Base-by-base conservation (phyloP, 1,284 basidiomycete species). In the Stygiomarasmius scandens region DNA sequence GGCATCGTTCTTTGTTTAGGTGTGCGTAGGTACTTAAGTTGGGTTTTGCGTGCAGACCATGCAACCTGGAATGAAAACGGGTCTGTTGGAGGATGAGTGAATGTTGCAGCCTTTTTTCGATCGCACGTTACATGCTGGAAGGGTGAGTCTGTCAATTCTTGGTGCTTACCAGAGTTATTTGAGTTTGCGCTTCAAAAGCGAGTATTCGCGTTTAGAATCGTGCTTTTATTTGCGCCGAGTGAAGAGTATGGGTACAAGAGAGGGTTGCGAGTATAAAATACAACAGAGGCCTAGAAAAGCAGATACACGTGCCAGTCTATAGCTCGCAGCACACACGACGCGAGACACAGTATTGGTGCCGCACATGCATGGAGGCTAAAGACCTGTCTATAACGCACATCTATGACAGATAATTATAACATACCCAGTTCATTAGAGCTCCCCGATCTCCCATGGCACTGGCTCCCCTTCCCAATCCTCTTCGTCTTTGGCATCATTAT, bases 391-490 rank as follows among this genome's bases (percentile, higher is more conserved):
- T 16, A 41, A n/a, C 38, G 16, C 38, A 16, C 38, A 19, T 16
- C 4, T 5, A 41, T n/a, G 9, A 19, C 16, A 45, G 14, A 59
- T 43, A 63, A 66, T 52, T 52, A 52, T 32, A 32, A 32, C 29
- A 32, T 12, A 32, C 29, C 29, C 29, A 32, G 6, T 32, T 63
- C 55, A 64, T 73, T 76, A 90, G 67, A 92, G 66, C 67, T 91
- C 89, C 49, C 84, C 89, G 16, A 82, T 78, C 71, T 87, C 87
- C 89, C 89, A 92, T 59, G 89, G 86, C 41, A 90, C 79, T 38
- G 87, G 86, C 69, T 91, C 90, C 24, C 86, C 85, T 70, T 91
- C 89, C 90, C 90, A 92, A 61, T 92, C 90, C 49, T 90, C 89
- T 66, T 87, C 87, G 5, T 73, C 79, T 55, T 83, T 84, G 41